Base-by-base conservation (phyloP, 768 basidiomycete genomes). In the Termitomyces sp. region DNA sequence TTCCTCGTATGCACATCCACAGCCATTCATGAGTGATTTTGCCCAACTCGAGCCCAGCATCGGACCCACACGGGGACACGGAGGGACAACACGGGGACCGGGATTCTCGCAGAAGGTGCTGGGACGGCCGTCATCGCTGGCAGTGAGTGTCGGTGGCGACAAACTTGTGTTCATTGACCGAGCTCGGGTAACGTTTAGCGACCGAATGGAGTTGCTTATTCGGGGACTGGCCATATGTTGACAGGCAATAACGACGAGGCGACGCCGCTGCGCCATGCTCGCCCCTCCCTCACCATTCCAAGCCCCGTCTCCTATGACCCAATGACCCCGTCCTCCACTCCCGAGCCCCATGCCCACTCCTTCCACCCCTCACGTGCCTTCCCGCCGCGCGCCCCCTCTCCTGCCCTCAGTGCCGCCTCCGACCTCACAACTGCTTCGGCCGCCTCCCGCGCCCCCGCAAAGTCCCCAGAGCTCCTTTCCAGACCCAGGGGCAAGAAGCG, bases 401-500 rank as follows among this genome's bases (percentile, higher is more conserved):
- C 89, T 1, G 79, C 86, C 1, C 72, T 81, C 39, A 89, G 87
- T 66, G 75, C 77, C 24, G 76, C 67, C 7, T 84, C 83, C 2
- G 48, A 49, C 31, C 31, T 33, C n/a, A 49, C 48, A 36, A 77
- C 73, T 10, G 72, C 78, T 29, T 83, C 84, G 1, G 84, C 82
- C 12, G 73, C 78, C 50, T 82, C 85, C 36, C 68, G 13, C 68
- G 63, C 28, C 28, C 34, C 39, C 18, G 26, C 22, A 22, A 31
- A 24, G 42, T 22, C 39, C 31, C 7, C 44, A 10, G 54, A 18
- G 6, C 24, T 20, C 33, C 37, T 28, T 5, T 18, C 56, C 4
- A 59, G 56, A 34, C 55, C 58, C n/a, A 68, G 87, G 64, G 82
- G 86, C 55, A 80, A 79, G 63, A 92, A 92, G 69, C 81, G 84